phyloP scores from a whole-genome alignment of 306 rosid species.

The Lablab purpureus region DNA sequence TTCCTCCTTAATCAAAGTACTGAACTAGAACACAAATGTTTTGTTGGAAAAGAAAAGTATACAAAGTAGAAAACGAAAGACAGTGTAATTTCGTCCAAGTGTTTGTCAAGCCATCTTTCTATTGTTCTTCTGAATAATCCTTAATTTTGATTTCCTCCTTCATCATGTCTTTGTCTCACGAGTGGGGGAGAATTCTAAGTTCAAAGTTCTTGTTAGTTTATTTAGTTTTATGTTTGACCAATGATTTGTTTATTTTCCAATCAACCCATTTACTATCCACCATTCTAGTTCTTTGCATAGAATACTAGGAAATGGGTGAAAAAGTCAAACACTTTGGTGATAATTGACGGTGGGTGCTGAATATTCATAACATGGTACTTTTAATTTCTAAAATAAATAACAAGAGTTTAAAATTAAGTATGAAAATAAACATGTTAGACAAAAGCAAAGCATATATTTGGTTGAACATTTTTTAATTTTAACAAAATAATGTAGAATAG shows the following conservation, averaged over 20 bases:
- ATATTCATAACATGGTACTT: no score
- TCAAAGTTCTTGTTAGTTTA: neutral
- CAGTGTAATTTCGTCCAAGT: neutral
- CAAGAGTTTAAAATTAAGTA: no score
- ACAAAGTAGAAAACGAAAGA: neutral
- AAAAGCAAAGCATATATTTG: no score
- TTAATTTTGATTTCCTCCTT: neutral
- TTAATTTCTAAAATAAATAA: no score
- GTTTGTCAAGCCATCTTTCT: neutral
- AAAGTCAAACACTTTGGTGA: neutral
- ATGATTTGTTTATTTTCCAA: neutral
- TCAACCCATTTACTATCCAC: neutral
- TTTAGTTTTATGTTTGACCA: neutral
- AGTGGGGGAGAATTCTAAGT: neutral
- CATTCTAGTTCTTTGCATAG: neutral
- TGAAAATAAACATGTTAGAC: no score
- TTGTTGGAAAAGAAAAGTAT: constrained; percentile 6
- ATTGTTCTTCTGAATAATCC: neutral
- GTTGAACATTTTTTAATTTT: no score
- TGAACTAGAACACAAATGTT: neutral
- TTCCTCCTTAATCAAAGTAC: neutral
- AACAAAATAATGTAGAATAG: no score
- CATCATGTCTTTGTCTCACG: neutral
- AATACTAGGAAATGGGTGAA: neutral
- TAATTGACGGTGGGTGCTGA: neutral